Evolutionary conservation across 192 early-diverging fungal genomes (phyloP).

Genomic region (Coemansia guatemalensis): DNA sequence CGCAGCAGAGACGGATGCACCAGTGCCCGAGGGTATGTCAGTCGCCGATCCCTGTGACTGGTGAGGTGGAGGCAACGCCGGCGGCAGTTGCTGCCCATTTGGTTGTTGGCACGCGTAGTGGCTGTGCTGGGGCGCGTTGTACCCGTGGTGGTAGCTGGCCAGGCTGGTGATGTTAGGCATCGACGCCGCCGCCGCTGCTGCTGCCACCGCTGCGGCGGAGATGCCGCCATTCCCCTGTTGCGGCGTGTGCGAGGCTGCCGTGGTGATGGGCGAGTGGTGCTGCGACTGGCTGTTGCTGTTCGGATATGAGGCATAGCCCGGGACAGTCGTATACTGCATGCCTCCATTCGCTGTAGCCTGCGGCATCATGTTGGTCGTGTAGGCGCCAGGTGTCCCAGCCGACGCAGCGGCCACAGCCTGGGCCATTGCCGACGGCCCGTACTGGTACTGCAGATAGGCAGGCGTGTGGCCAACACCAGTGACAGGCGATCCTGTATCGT

Average conservation of each 20-base stretch:
- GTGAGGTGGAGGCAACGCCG: slow-evolving; percentile 15
- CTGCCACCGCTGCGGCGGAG: slow-evolving; percentile 19
- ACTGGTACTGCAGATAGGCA: slow-evolving; percentile 38
- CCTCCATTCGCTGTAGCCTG: slow-evolving; percentile 24
- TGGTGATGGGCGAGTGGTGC: slow-evolving; percentile 50
- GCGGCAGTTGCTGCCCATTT: slow-evolving; percentile 23
- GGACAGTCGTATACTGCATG: slow-evolving; percentile 34
- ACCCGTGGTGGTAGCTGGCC: slow-evolving; percentile 49
- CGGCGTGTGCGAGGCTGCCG: slow-evolving; percentile 29
- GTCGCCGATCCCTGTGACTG: slow-evolving; percentile 24
- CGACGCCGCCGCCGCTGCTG: slow-evolving; percentile 28
- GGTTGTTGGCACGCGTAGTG: slow-evolving; percentile 38
- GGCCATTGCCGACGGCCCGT: slow-evolving; percentile 40
- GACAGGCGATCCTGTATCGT: slow-evolving; percentile 14
- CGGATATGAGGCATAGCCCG: slow-evolving; percentile 46
- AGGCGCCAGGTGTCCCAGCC: slow-evolving; percentile 21
- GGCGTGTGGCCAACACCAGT: slow-evolving; percentile 16
- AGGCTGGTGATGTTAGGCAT: slow-evolving; percentile 42
- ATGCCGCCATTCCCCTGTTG: slow-evolving; percentile 25
- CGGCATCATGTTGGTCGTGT: slow-evolving; percentile 21
- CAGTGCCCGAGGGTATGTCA: slow-evolving; percentile 19
- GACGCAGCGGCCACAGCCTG: slow-evolving; percentile 41
- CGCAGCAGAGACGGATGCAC: slow-evolving; percentile 31
- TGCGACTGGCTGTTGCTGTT: slow-evolving; percentile 51
- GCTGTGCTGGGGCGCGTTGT: slow-evolving; percentile 26